Percentiles rank a stretch among this genome's conserved stretches.
phyloP scores from a whole-genome alignment of 2,329 filamentous ascomycete species.

The Trichocomaceae sp. region DNA sequence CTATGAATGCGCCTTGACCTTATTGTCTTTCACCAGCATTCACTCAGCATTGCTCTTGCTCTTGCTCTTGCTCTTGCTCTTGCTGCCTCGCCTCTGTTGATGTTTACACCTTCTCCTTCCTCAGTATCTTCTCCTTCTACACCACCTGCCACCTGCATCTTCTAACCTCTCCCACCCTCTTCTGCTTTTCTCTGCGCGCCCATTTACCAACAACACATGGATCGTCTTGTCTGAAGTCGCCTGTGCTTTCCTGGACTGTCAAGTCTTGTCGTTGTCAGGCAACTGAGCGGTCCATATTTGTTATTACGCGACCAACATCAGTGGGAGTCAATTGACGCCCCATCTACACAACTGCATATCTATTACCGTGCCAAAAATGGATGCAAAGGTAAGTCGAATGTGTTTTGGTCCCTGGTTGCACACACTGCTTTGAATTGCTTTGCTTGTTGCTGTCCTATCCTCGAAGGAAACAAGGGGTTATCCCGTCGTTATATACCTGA shows the following conservation, averaged over 20 bases:
- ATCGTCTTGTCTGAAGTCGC: conserved; percentile 4
- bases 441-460: background rate
- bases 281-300: conserved; percentile 1
- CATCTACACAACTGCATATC: conserved; percentile 5
- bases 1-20: background rate
- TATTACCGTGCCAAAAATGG: conserved; percentile 31
- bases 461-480: background rate
- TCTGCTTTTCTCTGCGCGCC: conserved; percentile 13
- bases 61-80: conserved; percentile 14
- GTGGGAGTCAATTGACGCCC: conserved; percentile 5
- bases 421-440: conserved; percentile 6
- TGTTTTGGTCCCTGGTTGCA: conserved; percentile 10
- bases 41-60: background rate
- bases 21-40: background rate
- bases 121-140: background rate
- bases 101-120: conserved; percentile 12
- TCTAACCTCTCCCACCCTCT: conserved; percentile 14
- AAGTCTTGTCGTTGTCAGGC: conserved; percentile 2
- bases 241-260: background rate
- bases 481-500: background rate
- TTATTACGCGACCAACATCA: conserved; percentile 2
- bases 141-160: background rate
- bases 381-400: conserved; percentile 41
- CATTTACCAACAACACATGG: conserved; percentile 6
- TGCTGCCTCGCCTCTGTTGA: conserved; percentile 14